These are phyloP conservation scores for Guillardia theta DNA, from an alignment of 78 protist genomes.

Conservation along the genomic window DNA sequence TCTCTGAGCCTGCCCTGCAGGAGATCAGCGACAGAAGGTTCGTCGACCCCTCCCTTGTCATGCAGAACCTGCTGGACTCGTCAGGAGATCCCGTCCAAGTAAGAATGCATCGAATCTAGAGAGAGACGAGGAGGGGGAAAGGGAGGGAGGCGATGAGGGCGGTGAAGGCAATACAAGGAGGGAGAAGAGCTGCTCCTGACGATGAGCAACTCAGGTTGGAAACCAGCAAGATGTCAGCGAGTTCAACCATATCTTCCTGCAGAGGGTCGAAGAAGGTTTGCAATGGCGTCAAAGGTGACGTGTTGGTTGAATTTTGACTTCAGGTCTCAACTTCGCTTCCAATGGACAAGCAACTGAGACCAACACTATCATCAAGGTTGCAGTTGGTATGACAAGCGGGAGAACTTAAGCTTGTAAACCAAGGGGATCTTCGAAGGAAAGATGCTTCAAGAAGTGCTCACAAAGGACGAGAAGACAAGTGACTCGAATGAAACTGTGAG, in stretches of 20 bases:
- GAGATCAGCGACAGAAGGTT: neutral
- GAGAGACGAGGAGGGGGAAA: neutral
- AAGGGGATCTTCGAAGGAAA: neutral
- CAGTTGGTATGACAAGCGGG: too few species aligned
- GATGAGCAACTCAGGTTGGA: neutral
- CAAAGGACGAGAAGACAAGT: too few species aligned
- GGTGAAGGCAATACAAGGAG: neutral
- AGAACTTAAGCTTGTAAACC: too few species aligned
- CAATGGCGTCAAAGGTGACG: too few species aligned
- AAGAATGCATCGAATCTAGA: neutral
- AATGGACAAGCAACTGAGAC: too few species aligned
- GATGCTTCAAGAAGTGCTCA: neutral
- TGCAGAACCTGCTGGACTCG: neutral
- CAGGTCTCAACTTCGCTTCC: too few species aligned
- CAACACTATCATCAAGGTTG: too few species aligned
- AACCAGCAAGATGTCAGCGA: constrained; percentile 26
- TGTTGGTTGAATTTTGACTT: too few species aligned
- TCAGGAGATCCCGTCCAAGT: neutral
- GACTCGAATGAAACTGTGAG: too few species aligned
- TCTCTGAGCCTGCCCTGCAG: too few species aligned
- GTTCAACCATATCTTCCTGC: constrained; percentile 32
- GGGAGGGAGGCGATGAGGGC: neutral
- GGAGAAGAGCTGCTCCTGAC: neutral
- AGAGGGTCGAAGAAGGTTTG: neutral
- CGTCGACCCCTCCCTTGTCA: constrained; percentile 19